Evolutionary conservation across 1,139 yeast genomes (phyloP), one percentile per base, ranked within the genome.

Genomic region (Pichia sp.): DNA sequence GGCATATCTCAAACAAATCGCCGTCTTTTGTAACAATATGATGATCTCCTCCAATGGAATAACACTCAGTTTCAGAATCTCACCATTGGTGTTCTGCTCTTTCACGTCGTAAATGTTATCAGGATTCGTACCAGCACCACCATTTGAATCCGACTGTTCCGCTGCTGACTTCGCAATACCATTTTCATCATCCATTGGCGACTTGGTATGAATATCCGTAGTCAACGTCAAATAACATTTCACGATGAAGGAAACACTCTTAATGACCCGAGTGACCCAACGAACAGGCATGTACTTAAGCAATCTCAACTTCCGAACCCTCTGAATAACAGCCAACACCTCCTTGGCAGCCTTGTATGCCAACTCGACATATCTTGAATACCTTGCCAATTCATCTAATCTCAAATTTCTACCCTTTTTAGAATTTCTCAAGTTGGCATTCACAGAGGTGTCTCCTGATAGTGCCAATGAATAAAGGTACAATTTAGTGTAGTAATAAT

Each of bases 261-360:
- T 78, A n/a, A 91, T 91, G 33, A 89, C 81, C 50, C 96, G 72
- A 1, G 90, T 85, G 5, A 86, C 82, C 96, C 96, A 90, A 53
- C 96, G 72, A 14, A 89, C 91, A 0, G 98, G 96, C 81, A 91
- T 88, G 60, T 77, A 85, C 52, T 83, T 72, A 45, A 88, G 68
- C 70, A 83, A 69, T 53, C 77, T 79, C 52, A 84, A 69, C 51
- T 74, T 72, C 58, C 85, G 89, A 3, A 88, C 82, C 37, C 95
- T 69, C 47, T 80, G 80, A 3, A 93, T 88, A 3, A 85, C 84
- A 28, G 78, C 75, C 34, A 90, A 67, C 63, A 88, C 79, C 59
- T 86, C 95, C 58, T 84, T 84, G 1, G 97, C 96, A 0, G 97
- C 85, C 50, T 75, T 79, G 54, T 85, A 87, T 0, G 97, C 97